Evolutionary conservation across 768 basidiomycete species (phyloP).

Genomic region (Pleurotus cornucopiae): DNA sequence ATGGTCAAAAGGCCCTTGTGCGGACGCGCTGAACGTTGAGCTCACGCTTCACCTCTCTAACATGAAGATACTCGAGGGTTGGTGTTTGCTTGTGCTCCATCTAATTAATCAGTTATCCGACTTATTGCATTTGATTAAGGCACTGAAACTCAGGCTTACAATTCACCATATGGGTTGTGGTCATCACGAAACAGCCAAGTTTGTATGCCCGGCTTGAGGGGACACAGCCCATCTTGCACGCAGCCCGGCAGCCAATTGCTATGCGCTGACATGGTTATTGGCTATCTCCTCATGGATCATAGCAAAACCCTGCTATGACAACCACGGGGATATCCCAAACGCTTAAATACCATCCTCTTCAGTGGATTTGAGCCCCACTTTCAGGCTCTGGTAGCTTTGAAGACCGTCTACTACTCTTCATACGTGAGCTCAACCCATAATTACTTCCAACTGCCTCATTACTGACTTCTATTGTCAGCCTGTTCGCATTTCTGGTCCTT

Average conservation of each 20-base stretch:
- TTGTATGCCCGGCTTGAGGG: not conserved
- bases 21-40: too few relatives aligned
- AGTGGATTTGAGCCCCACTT: not conserved
- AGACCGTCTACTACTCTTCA: not conserved
- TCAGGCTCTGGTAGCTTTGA: conserved; percentile 9
- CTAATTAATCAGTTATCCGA: not conserved
- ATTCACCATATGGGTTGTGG: not conserved
- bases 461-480: not conserved
- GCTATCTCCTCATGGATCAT: not conserved
- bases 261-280: conserved; percentile 9
- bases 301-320: conserved; percentile 2
- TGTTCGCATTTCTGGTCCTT: conserved; percentile 4
- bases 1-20: too few relatives aligned
- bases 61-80: too few relatives aligned
- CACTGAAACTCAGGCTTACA: not conserved
- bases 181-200: not conserved
- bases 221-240: not conserved
- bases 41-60: too few relatives aligned
- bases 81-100: too few relatives aligned
- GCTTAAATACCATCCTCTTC: not conserved
- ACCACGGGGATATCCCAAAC: not conserved
- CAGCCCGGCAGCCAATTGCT: not conserved
- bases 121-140: not conserved
- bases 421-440: not conserved
- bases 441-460: not conserved